These are phyloP conservation scores for Penicillium sp. DNA, from an alignment of 2,329 filamentous ascomycete genomes.

Conservation along the genomic window DNA sequence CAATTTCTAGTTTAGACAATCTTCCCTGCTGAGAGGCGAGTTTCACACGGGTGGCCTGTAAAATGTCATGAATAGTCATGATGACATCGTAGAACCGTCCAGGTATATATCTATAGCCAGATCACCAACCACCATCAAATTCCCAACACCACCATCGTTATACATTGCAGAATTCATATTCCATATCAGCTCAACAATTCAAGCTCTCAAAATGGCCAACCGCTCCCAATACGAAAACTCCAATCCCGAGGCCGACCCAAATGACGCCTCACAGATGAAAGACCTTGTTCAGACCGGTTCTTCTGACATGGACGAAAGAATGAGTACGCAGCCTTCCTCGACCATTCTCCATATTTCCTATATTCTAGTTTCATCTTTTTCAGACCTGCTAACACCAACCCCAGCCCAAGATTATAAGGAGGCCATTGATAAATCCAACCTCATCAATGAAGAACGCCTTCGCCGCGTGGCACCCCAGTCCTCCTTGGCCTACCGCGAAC, in stretches of 20 bases:
- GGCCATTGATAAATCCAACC: constrained; percentile 17
- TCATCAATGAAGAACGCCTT: constrained; percentile 17
- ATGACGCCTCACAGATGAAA: background rate
- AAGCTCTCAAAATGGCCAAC: background rate
- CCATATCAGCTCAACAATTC: background rate
- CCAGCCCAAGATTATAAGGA: constrained; percentile 20
- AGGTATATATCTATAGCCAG: background rate
- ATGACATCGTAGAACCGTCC: background rate
- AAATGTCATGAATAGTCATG: constrained; percentile 11
- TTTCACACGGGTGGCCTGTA: background rate
- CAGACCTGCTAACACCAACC: background rate
- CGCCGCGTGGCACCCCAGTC: constrained; percentile 17
- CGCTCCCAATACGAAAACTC: background rate
- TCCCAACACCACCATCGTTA: background rate
- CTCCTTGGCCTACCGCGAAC: constrained; percentile 17
- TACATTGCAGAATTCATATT: background rate
- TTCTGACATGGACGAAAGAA: constrained; percentile 2
- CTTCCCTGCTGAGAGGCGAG: background rate
- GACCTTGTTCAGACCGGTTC: background rate
- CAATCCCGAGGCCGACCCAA: background rate
- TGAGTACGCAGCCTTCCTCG: background rate
- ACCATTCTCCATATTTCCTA: background rate
- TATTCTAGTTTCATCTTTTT: background rate
- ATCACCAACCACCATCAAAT: background rate
- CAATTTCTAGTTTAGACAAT: background rate